Evolutionary conservation across 2,329 filamentous ascomycete species (phyloP), one percentile per base, ranked within the genome.

Genomic region (Penicillium sp.): DNA sequence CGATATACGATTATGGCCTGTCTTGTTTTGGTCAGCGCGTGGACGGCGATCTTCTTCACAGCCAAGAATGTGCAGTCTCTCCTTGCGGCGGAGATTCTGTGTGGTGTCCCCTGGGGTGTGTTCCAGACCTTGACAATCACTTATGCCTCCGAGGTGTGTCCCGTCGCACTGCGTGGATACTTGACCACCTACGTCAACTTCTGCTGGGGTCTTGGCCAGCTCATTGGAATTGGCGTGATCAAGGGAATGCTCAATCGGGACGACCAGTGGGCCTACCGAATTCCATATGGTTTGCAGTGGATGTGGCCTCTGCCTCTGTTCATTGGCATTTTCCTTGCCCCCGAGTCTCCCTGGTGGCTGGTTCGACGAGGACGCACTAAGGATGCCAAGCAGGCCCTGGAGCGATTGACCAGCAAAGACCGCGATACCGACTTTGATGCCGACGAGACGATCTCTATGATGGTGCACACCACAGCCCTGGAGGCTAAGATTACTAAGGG

Each of bases 401-500:
- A 74, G 53, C 73, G 80, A 60, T 67, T 88, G 60, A 84, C 85
- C 3, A 78, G 78, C 68, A 53, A 75, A 15, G 71, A 75, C 8
- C 65, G 69, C 2, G 88, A 92, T 63, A 89, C 87, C 0, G 85
- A 89, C 63, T 93, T 95, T 69, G 86, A 96, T 71, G 86, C 90
- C 12, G 90, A 96, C 65, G 91, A 95, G 78, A 95, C 91, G 0
- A 83, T 96, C 54, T 89, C 91, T 70, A 96, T 96, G 91, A 96
- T 97, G 91, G 87, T 92, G 1, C 91, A 96, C 73, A 97, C 92
- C 0, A 93, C 91, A 0, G 89, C 90, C 0, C 81, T 96, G 12
- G 93, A 96, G 75, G 85, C 91, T 72, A 82, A 87, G 76, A 90
- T 92, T 57, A 93, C 91, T 4, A 80, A 81, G 7, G 92, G 92